These are phyloP conservation scores for Suhomyces bokatorum DNA, from an alignment of 1,139 yeast species.

Conservation along the genomic window DNA sequence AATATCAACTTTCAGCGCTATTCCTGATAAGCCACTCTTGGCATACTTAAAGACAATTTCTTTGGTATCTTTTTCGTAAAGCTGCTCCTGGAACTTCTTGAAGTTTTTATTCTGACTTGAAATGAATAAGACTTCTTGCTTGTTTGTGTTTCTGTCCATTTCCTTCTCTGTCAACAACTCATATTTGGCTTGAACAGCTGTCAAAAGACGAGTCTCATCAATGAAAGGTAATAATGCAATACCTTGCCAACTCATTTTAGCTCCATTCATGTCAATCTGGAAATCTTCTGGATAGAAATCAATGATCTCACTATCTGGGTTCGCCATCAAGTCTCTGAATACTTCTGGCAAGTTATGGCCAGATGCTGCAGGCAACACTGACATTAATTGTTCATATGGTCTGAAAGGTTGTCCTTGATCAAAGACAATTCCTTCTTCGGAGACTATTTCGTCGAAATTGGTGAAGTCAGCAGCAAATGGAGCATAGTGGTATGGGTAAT, in stretches of 20 bases:
- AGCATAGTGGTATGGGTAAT: slow-evolving; percentile 94
- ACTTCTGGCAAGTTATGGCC: slow-evolving; percentile 87
- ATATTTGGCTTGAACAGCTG: slow-evolving; percentile 67
- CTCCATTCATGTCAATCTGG: slow-evolving; percentile 92
- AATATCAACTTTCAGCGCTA: slow-evolving; percentile 42
- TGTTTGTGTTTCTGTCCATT: slow-evolving; percentile 63
- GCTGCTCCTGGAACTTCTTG: slow-evolving; percentile 32
- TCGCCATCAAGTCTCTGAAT: slow-evolving; percentile 81
- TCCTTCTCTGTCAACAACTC: slow-evolving; percentile 68
- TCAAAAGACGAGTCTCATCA: slow-evolving; percentile 73
- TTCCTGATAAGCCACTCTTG: slow-evolving; percentile 68
- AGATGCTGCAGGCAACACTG: slow-evolving; percentile 95
- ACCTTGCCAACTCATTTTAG: slow-evolving; percentile 94
- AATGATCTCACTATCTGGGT: slow-evolving; percentile 76
- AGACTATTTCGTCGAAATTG: slow-evolving; percentile 46
- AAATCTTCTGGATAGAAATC: slow-evolving; percentile 92
- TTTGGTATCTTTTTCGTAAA: slow-evolving; percentile 29
- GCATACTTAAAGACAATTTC: slow-evolving; percentile 47
- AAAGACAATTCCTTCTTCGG: slow-evolving; percentile 62
- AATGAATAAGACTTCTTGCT: slow-evolving; percentile 59
- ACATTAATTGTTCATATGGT: slow-evolving; percentile 96
- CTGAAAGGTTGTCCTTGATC: slow-evolving; percentile 76
- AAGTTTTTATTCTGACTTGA: slow-evolving; percentile 57
- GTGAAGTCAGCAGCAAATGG: slow-evolving; percentile 92
- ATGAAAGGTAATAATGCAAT: slow-evolving; percentile 88